Evolutionary conservation across 164 flowering plant species (phyloP).

Genomic region (Chimonanthus salicifolius): DNA sequence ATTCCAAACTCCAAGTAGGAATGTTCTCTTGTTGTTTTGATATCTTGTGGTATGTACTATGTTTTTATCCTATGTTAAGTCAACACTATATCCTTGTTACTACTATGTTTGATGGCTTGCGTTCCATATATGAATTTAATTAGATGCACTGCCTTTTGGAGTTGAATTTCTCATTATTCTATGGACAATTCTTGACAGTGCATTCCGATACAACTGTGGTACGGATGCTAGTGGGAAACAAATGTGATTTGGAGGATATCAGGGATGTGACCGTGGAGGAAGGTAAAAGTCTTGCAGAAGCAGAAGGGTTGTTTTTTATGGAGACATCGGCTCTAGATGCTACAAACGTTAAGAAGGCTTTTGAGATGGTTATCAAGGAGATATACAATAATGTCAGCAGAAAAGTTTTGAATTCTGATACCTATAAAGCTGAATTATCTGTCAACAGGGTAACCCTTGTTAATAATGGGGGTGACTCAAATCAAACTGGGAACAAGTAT

Average conservation of each 20-base stretch:
- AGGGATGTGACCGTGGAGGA: constrained; percentile 39
- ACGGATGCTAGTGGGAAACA: constrained; percentile 39
- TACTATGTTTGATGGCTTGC: too few relatives aligned
- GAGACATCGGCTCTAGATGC: constrained; percentile 44
- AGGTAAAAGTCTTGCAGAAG: constrained; percentile 40
- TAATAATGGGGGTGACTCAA: constrained; percentile 24
- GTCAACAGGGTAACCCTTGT: constrained; percentile 38
- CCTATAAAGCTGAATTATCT: constrained; percentile 36
- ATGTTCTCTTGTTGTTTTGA: too few relatives aligned
- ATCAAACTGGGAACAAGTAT: constrained; percentile 20
- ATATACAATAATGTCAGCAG: constrained; percentile 40
- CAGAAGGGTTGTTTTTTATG: constrained; percentile 39
- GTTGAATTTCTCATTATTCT: background rate
- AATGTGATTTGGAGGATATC: constrained; percentile 32
- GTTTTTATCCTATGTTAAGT: too few relatives aligned
- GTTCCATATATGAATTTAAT: too few relatives aligned
- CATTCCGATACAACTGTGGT: constrained; percentile 45
- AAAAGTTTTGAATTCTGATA: constrained; percentile 39
- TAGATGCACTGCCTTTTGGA: too few relatives aligned
- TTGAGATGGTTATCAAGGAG: constrained; percentile 36
- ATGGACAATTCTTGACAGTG: constrained; percentile 21
- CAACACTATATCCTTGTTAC: too few relatives aligned
- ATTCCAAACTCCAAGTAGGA: too few relatives aligned
- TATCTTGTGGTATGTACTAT: too few relatives aligned
- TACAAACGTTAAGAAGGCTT: constrained; percentile 35